Evolutionary conservation across 495 filamentous ascomycete genomes (phyloP).

Genomic region (Wilcoxina mikolae): DNA sequence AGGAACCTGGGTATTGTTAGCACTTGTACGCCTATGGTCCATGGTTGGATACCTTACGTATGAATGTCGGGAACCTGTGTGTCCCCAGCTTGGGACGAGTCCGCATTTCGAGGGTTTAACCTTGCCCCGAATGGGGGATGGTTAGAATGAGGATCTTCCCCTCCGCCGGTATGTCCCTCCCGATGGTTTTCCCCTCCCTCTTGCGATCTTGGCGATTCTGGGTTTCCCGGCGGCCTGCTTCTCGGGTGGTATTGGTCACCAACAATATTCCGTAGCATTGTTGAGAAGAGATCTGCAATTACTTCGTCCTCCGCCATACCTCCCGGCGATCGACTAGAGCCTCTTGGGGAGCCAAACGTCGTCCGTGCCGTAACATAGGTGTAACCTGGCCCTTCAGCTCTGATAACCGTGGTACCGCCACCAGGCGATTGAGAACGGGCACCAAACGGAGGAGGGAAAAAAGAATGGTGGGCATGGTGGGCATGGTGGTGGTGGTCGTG

Average conservation of each 20-base stretch:
- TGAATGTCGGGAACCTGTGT: conserved; percentile 14
- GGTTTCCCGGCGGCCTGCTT: conserved; percentile 2
- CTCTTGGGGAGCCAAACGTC: conserved; percentile 5
- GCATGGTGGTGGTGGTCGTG: conserved; percentile 22
- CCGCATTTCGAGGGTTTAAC: conserved; percentile 20
- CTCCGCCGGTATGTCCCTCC: background rate
- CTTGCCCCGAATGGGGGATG: conserved; percentile 14
- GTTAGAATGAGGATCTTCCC: background rate
- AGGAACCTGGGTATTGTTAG: conserved; percentile 10
- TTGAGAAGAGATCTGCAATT: conserved; percentile 18
- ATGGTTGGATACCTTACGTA: conserved; percentile 13
- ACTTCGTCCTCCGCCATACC: conserved; percentile 15
- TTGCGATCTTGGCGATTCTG: background rate
- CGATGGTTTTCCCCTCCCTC: background rate
- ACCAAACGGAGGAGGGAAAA: conserved; percentile 31
- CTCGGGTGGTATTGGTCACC: conserved; percentile 8
- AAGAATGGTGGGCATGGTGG: conserved; percentile 28
- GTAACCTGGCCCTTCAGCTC: conserved; percentile 27
- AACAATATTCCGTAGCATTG: conserved; percentile 19
- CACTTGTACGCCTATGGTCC: background rate
- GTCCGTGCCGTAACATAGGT: conserved; percentile 17
- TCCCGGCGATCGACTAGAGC: background rate
- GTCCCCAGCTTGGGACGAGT: conserved; percentile 16
- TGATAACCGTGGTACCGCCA: conserved; percentile 24
- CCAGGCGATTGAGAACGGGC: conserved; percentile 30